Evolutionary conservation across 345 rosid genomes (phyloP), one percentile per base, ranked within the genome.

Genomic region (Linum trigynum): DNA sequence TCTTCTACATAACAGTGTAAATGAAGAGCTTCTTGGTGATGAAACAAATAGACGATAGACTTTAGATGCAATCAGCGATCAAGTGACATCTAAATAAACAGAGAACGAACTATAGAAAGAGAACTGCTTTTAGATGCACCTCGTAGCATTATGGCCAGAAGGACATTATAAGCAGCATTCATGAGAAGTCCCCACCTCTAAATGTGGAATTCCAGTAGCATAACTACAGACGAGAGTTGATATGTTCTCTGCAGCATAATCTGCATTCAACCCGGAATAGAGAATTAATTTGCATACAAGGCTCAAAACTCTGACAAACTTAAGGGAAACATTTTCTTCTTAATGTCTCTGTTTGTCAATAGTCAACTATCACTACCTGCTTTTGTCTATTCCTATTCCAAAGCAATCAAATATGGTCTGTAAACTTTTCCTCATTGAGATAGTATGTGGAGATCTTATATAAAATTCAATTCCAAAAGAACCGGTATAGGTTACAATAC

Each of bases 131-230:
- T 53, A 15, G n/a, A 66, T 57, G 35, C 65, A 69, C 66, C 71
- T 69, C 63, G 70, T 38, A 69, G 65, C 67, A 81, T 61, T 58
- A 65, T 43, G 64, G 80, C 71, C 69, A 51, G 61, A 56, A 66
- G 73, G 74, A 77, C 45, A 67, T 81, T 77, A 76, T 64, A 83
- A 78, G 80, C 68, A 83, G 39, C 71, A 75, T 65, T 77, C 79
- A 78, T 73, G 80, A 79, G 67, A 86, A 77, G 80, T 81, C 76
- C 77, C 89, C 84, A 94, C 99, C 85, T 50, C 70, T 72, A 72
- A 74, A 78, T 88, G 82, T 71, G 89, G 87, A 79, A 71, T 64
- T 76, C 79, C 70, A 68, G 81, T 72, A 63, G 73, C 78, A 70
- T 83, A 94, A 68, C 68, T 56, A 69, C 77, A 80, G 57, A 90